A percentile compares a stretch with the other conserved stretches of the same genome.
Evolutionary conservation across 768 basidiomycete species (phyloP).

Genomic region (Gautieria morchelliformis): DNA sequence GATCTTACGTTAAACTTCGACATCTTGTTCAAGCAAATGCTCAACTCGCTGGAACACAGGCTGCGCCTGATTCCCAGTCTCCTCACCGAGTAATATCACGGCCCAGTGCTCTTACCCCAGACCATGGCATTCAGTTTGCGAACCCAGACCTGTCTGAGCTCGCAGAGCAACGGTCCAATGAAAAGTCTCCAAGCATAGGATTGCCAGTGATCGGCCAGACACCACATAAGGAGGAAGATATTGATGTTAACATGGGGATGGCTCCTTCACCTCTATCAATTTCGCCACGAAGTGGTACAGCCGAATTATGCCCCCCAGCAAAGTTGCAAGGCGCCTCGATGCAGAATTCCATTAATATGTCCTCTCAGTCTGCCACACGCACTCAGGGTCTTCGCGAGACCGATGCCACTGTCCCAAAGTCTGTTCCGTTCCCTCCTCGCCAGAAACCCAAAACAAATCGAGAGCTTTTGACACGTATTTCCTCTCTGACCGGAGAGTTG

Average conservation of each 20-base stretch:
- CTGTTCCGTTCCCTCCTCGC: constrained; percentile 8
- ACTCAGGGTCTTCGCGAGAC: constrained; percentile 1
- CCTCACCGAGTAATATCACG: neutral
- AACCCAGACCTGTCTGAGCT: neutral
- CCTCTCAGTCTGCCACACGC: neutral
- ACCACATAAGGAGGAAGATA: neutral
- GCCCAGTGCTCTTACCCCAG: neutral
- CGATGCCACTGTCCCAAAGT: constrained; percentile 8
- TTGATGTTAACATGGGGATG: neutral
- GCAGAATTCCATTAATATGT: neutral
- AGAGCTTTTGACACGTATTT: constrained; percentile 47
- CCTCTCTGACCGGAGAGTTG: constrained; percentile 48
- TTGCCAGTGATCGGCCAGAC: neutral
- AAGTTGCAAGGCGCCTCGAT: neutral
- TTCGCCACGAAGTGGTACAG: neutral
- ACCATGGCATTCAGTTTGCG: neutral
- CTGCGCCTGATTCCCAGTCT: neutral
- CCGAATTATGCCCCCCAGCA: neutral
- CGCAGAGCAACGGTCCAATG: neutral
- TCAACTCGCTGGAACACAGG: neutral
- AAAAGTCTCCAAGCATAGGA: neutral
- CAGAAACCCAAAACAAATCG: constrained; percentile 29
- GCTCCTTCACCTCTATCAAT: neutral
- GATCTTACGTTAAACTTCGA: constrained; percentile 36
- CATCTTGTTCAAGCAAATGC: constrained; percentile 10